Evolutionary conservation across 176 grass and related monocot species (phyloP).

Genomic region (Raddia distichophylla): DNA sequence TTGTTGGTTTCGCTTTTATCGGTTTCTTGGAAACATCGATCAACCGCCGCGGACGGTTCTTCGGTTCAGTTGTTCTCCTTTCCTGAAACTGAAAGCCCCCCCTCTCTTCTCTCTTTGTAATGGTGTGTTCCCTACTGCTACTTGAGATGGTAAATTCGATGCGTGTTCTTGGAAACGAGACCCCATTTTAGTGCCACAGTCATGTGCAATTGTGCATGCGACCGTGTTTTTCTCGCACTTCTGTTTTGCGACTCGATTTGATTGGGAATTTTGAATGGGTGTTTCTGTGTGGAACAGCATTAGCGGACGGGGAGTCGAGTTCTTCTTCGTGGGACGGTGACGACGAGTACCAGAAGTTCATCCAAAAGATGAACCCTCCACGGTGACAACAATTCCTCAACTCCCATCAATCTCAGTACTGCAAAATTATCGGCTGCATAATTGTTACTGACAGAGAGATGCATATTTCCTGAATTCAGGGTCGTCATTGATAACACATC

Average conservation of each 20-base stretch:
- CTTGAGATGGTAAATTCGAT: neutral
- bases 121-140: neutral
- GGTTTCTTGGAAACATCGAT: constrained; percentile 43
- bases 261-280: neutral
- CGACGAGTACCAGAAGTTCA: constrained; percentile 94
- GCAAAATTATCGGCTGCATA: constrained; percentile 22
- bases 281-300: constrained; percentile 8
- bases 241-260: neutral
- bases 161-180: neutral
- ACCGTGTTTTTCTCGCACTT: neutral
- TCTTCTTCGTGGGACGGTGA: constrained; percentile 72
- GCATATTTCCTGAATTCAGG: constrained; percentile 49
- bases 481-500: constrained; percentile 77
- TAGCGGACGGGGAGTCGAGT: constrained; percentile 59
- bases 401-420: neutral
- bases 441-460: neutral
- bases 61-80: neutral
- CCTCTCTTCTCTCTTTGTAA: neutral
- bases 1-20: constrained; percentile 2
- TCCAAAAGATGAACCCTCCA: constrained; percentile 95
- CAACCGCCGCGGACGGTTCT: neutral
- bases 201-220: neutral
- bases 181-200: neutral
- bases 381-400: constrained; percentile 47
- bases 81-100: no score